phyloP scores from a whole-genome alignment of 176 grass and related monocot species.

The Guadua angustifolia region DNA sequence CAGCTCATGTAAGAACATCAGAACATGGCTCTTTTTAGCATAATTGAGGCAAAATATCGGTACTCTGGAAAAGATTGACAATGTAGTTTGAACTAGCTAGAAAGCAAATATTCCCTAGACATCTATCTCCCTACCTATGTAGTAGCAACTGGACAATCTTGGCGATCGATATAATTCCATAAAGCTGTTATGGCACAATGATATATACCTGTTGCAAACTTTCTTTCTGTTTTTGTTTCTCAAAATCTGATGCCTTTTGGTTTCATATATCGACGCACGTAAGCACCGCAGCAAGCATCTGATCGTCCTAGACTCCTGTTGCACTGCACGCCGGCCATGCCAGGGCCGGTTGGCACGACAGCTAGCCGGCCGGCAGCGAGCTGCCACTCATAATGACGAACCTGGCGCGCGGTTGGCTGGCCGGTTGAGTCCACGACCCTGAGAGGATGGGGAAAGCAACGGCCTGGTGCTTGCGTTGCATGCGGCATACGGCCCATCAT shows the following conservation, averaged over 20 bases:
- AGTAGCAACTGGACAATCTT: slow-evolving; percentile 13
- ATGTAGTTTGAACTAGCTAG: slow-evolving; percentile 38
- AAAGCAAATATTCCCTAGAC: slow-evolving; percentile 39
- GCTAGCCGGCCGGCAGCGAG: background rate
- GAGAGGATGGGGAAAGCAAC: background rate
- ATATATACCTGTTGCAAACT: background rate
- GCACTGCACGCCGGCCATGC: slow-evolving; percentile 13
- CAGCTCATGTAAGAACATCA: too few relatives aligned
- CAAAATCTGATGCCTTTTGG: background rate
- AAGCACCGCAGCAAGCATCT: slow-evolving; percentile 1
- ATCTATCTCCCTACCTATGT: background rate
- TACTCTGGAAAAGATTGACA: slow-evolving; percentile 15
- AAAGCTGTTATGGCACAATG: slow-evolving; percentile 28
- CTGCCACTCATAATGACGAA: background rate
- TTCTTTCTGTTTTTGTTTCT: background rate
- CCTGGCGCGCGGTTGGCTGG: too few relatives aligned
- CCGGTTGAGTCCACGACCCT: background rate
- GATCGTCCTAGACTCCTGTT: background rate
- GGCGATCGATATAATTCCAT: slow-evolving; percentile 12
- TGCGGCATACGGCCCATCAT: slow-evolving; percentile 25
- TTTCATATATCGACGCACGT: background rate
- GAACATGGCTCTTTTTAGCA: too few relatives aligned
- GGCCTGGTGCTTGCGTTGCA: background rate
- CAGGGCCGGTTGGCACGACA: background rate
- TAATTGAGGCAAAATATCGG: background rate